These are phyloP conservation scores for Salix arbutifolia DNA, from an alignment of 345 rosid genomes.

Conservation along the genomic window DNA sequence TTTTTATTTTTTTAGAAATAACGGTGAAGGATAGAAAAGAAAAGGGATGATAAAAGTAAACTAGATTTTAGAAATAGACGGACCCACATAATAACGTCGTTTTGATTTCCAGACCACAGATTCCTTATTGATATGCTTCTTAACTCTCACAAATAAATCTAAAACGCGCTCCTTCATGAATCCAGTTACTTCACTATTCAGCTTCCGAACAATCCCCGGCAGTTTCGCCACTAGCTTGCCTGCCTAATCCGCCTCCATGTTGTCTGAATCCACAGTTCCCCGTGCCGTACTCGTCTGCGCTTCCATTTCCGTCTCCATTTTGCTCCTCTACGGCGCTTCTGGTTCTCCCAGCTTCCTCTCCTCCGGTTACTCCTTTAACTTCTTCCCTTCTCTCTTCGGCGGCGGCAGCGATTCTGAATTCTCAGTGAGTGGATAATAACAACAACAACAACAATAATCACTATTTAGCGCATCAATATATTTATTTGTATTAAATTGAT, in stretches of 20 bases:
- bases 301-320: slow-evolving; percentile 19
- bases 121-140: background rate
- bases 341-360: slow-evolving; percentile 25
- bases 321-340: slow-evolving; percentile 30
- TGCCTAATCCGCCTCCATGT: slow-evolving; percentile 13
- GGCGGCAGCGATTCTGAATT: background rate
- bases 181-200: slow-evolving; percentile 1
- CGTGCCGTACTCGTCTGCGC: slow-evolving; percentile 24
- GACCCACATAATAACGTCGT: background rate
- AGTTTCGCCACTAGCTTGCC: background rate
- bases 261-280: slow-evolving; percentile 11
- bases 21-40: no score
- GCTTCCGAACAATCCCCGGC: background rate
- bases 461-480: background rate
- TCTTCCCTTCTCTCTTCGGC: background rate
- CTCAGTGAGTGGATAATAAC: slow-evolving; percentile 3
- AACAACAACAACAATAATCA: no score
- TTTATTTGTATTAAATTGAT: background rate
- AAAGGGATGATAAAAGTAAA: no score
- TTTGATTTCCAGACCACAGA: background rate
- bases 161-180: slow-evolving; percentile 1
- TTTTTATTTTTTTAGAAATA: no score
- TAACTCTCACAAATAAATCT: background rate
- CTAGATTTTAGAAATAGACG: no score
- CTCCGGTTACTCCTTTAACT: slow-evolving; percentile 14